A percentile compares a stretch with the other conserved stretches of the same genome.
Conservation (phyloP, 345 rosid genomes). For the Populus pruinosa region DNA sequence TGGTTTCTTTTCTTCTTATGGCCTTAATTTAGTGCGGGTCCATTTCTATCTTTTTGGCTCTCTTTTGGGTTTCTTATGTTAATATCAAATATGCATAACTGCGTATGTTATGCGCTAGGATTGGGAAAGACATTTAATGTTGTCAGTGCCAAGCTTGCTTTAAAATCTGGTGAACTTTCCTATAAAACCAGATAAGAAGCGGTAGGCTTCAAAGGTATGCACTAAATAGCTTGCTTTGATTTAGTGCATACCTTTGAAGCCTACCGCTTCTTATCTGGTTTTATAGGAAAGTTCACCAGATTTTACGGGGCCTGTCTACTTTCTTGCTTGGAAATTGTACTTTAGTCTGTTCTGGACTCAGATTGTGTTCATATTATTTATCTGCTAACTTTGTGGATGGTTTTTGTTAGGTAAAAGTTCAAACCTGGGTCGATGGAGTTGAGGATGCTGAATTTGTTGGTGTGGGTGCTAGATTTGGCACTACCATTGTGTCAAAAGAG, state of each 20-base stretch:
- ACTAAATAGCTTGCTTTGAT: not conserved
- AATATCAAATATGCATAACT: not conserved
- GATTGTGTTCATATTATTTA: conserved; percentile 1
- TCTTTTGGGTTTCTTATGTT: not conserved
- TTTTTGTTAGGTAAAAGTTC: conserved; percentile 80
- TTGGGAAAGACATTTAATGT: not conserved
- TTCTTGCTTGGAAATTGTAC: not conserved
- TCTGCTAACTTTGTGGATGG: not conserved
- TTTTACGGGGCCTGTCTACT: not conserved
- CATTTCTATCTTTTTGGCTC: not conserved
- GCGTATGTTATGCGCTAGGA: conserved; percentile 3
- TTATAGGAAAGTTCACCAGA: not conserved
- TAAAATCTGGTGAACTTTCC: no score
- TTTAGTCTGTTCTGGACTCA: conserved; percentile 4
- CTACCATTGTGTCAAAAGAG: conserved; percentile 80
- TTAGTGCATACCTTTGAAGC: not conserved
- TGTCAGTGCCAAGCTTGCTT: not conserved
- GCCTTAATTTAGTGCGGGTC: not conserved
- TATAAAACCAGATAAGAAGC: no score
- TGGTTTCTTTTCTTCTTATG: not conserved
- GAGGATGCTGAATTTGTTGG: conserved; percentile 91
- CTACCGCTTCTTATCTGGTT: not conserved
- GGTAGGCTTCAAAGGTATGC: no score
- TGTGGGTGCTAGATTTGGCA: conserved; percentile 94
- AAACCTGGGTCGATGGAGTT: conserved; percentile 77